Percentiles rank a stretch among this genome's conserved stretches.
Evolutionary conservation across 225 moss, liverwort and hornwort species (phyloP).

Genomic region (Antitrichia curtipendula): DNA sequence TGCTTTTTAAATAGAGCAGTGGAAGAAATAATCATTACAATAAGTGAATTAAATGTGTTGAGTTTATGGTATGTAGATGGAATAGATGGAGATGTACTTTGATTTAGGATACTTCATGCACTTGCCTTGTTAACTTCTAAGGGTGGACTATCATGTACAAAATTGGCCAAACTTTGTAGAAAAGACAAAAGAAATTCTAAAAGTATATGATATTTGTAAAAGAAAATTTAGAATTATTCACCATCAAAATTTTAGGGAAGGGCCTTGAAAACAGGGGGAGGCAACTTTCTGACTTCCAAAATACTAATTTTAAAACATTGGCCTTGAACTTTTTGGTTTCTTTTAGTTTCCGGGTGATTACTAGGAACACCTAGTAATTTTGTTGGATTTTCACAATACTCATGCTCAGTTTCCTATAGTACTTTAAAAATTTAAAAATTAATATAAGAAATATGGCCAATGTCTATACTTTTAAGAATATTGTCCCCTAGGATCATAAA

Average conservation of each 20-base stretch:
- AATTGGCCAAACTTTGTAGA: rapidly evolving
- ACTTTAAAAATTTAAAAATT: too few species aligned
- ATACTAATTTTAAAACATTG: neutral
- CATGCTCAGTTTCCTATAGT: too few species aligned
- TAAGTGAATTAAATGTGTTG: neutral
- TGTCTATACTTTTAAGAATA: too few species aligned
- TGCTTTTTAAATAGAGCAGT: neutral
- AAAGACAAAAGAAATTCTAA: neutral
- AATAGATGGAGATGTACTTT: neutral
- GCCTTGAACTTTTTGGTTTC: neutral
- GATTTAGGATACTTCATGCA: neutral
- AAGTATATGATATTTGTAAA: neutral
- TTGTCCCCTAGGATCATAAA: too few species aligned
- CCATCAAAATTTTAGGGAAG: rapidly evolving
- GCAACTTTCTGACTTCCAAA: rapidly evolving
- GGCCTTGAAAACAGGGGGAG: rapidly evolving
- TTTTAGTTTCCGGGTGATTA: neutral
- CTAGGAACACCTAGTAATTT: too few species aligned
- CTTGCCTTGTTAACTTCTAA: neutral
- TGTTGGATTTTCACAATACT: too few species aligned
- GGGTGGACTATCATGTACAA: neutral
- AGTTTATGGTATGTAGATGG: neutral
- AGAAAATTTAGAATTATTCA: neutral
- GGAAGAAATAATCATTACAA: rapidly evolving
- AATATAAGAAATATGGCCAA: too few species aligned